A percentile compares a stretch with the other conserved stretches of the same genome.
Conservation (phyloP, 148 eudicot species). For the Salicornia ramosissima region DNA sequence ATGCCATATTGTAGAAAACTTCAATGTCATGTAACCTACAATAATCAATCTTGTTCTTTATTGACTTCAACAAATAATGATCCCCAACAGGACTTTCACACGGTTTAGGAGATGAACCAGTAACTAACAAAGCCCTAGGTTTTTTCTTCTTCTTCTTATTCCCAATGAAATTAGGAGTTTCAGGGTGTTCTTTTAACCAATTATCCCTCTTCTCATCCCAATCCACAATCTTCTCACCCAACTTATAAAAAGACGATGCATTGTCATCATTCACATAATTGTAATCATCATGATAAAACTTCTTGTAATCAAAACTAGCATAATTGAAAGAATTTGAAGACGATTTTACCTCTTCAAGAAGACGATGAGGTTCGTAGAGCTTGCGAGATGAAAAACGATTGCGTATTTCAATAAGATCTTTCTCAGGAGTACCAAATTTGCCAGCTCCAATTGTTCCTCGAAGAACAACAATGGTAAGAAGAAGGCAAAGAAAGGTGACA, state of each 20-base stretch:
- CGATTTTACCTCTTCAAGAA: conserved; percentile 19
- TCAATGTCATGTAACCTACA: conserved; percentile 35
- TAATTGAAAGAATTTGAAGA: conserved; percentile 15
- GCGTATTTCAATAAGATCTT: conserved; percentile 31
- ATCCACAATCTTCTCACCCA: conserved; percentile 12
- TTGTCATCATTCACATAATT: neutral
- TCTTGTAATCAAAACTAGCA: conserved; percentile 18
- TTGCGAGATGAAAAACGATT: conserved; percentile 25
- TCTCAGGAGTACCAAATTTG: conserved; percentile 35
- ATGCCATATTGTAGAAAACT: conserved; percentile 27
- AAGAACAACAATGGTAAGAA: conserved; percentile 33
- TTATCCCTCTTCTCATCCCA: conserved; percentile 26
- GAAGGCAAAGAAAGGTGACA: conserved; percentile 32
- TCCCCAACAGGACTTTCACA: conserved; percentile 33
- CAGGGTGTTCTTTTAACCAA: conserved; percentile 19
- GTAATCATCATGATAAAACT: neutral
- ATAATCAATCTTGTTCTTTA: conserved; percentile 40
- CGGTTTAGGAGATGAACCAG: conserved; percentile 30
- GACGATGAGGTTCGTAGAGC: conserved; percentile 20
- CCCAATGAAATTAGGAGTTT: conserved; percentile 10
- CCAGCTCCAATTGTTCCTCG: conserved; percentile 41
- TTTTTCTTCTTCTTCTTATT: neutral
- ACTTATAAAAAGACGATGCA: neutral
- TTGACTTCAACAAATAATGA: conserved; percentile 36
- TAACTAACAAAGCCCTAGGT: conserved; percentile 34